Evolutionary conservation across 208 protist species (phyloP).

Genomic region (Crithidia mellificae): DNA sequence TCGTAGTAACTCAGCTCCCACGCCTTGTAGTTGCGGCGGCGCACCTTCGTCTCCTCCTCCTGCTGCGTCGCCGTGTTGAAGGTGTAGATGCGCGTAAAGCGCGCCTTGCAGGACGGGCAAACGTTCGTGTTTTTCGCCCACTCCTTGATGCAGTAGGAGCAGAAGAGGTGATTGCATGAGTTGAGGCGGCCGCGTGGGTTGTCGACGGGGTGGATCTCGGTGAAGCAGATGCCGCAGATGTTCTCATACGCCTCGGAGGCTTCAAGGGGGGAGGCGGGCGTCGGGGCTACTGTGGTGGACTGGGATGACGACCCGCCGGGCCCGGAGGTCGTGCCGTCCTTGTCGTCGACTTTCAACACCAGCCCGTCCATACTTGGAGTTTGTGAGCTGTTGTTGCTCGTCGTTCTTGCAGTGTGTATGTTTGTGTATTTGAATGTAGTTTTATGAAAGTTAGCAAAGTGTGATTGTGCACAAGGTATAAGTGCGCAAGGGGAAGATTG

Average conservation of each 20-base stretch:
- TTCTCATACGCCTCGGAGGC: conserved; percentile 37
- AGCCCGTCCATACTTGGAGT: neutral
- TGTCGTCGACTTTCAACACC: neutral
- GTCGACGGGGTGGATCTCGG: conserved; percentile 56
- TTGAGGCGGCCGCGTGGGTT: conserved; percentile 86
- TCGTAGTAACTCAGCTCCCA: conserved; percentile 47
- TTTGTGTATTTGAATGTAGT: too few relatives aligned
- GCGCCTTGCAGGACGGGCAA: conserved; percentile 82
- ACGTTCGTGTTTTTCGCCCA: conserved; percentile 87
- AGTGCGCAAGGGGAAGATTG: too few relatives aligned
- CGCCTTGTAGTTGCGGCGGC: conserved; percentile 68
- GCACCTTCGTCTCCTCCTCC: conserved; percentile 79
- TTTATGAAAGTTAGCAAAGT: too few relatives aligned
- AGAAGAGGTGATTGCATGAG: conserved; percentile 86
- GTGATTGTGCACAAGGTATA: too few relatives aligned
- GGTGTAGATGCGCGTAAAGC: conserved; percentile 80
- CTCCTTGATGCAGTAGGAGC: conserved; percentile 79
- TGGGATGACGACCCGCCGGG: neutral
- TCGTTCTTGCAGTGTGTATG: too few relatives aligned
- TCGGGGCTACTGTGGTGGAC: neutral
- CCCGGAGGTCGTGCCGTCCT: neutral
- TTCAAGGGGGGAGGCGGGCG: neutral
- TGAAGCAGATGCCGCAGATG: conserved; percentile 86
- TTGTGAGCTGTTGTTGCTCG: too few relatives aligned
- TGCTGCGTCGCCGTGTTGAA: conserved; percentile 13